Evolutionary conservation across 257 asterid species (phyloP), one percentile per base, ranked within the genome.

Genomic region (Solanum bukasovii): DNA sequence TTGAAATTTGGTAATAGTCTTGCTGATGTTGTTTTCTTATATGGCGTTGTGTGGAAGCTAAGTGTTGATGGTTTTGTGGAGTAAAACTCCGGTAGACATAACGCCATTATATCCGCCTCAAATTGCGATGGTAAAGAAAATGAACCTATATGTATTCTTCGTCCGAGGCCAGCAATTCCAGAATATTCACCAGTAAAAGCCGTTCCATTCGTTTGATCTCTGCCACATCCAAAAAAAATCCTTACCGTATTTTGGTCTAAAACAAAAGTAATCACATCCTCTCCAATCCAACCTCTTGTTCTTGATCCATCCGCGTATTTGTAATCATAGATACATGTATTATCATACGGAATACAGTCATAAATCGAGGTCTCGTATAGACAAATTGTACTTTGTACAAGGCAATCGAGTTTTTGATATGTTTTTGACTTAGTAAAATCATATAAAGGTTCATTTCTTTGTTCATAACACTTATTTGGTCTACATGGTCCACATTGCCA

Each of bases 401-500:
- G 3, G 21, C 83, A 78, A 78, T 78, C 33, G 1, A 75, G 2
- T n/a, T 38, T 23, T 75, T 3, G 33, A 13, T 10, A 75, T 12
- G 52, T 40, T 37, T 12, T 75, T 9, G 83, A 75, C 4, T 37
- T 25, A 5, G 83, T 38, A 1, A 29, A 23, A 37, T 21, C 21
- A 38, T 38, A 75, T 25, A 78, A 4, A 42, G 84, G 84, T 7
- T 42, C 6, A 75, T 21, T 3, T 68, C 0, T 25, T 23, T 78
- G 84, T 75, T 37, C 14, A 49, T 75, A 75, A 23, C 59, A 75
- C 21, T 23, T 38, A 75, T 75, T 75, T 23, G 21, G 0, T 0
- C 0, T 0, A 75, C 83, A 75, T 23, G 83, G 83, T 38, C 59
- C 59, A 38, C 83, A 75, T 75, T 75, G 83, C 83, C 83, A 75